Base-by-base conservation (phyloP, 257 asterid genomes). In the Solanum bulbocastanum region DNA sequence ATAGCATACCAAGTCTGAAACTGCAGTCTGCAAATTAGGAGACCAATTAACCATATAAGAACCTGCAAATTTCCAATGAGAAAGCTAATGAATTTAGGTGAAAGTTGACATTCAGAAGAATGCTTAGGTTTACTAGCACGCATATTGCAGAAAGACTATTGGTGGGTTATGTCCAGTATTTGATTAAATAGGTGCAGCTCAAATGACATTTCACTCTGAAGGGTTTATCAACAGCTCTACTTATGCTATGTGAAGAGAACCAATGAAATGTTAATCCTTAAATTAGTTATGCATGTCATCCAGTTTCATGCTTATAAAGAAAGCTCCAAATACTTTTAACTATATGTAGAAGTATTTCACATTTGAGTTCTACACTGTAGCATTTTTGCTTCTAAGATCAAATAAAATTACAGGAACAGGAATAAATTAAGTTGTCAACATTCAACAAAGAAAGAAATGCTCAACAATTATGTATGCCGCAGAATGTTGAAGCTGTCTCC, bases 31-130 rank as follows among this genome's bases (percentile, higher is more conserved):
- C 91, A 97, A 94, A 87, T 92, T 97, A 76, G 99, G 99, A 44
- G 99, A 97, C 99, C 99, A 97, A 91, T 96, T 97, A 84, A 97
- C 99, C 99, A 97, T 92, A 92, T 97, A 97, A 83, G 99, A 96
- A 87, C 99, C 99, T 97, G 96, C 88, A 91, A 88, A 58, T 82
- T 82, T 46, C 30, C 86, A 20, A 81, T 82, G 27, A 30, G 69
- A 49, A 39, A 49, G 86, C 32, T 49, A 30, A 82, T 32, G 30
- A 30, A 32, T 46, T 82, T 30, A 49, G 69, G 42, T 49, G 69
- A 30, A 46, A 49, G 42, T 30, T 49, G 66, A 30, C 68, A 81
- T 81, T 42, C 85, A 81, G 3, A 81, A 46, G 42, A 81, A 49
- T 13, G 39, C 30, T 46, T 46, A 81, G 30, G 68, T 81, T 81